Percentiles rank a stretch among this genome's conserved stretches.
Conservation (phyloP, 192 early-diverging fungal species). For the Kickxella alabastrina region DNA sequence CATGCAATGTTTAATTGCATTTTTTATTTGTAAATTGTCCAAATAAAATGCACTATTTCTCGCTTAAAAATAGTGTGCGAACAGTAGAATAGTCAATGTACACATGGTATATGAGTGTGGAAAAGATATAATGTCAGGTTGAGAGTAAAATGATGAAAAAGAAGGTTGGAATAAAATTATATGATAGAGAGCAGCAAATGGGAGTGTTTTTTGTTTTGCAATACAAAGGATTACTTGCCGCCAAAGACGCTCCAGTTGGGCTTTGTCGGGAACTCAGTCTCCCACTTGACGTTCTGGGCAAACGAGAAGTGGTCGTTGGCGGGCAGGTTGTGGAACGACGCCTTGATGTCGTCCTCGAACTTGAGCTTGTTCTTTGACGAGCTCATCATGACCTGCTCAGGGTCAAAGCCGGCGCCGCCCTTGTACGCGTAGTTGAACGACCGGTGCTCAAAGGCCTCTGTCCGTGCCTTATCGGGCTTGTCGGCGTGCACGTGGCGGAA, state of each 20-base stretch:
- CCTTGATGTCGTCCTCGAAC: slow-evolving; percentile 55
- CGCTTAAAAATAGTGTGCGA: too few relatives aligned
- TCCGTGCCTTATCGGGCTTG: slow-evolving; percentile 52
- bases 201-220: too few relatives aligned
- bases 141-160: not conserved
- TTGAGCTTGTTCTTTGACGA: slow-evolving; percentile 51
- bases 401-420: slow-evolving; percentile 51
- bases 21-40: not conserved
- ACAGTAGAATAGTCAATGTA: too few relatives aligned
- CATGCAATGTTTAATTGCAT: not conserved
- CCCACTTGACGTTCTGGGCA: slow-evolving; percentile 53
- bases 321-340: slow-evolving; percentile 52
- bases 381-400: slow-evolving; percentile 52
- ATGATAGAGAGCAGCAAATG: not conserved
- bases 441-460: slow-evolving; percentile 53
- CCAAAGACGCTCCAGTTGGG: slow-evolving; percentile 54
- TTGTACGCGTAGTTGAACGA: slow-evolving; percentile 56
- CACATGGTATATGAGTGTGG: too few relatives aligned
- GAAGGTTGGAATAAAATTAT: not conserved
- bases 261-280: slow-evolving; percentile 50
- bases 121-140: not conserved
- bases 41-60: too few relatives aligned
- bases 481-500: slow-evolving; percentile 49
- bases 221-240: slow-evolving; percentile 37
- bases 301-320: slow-evolving; percentile 52